These are phyloP conservation scores for Dioscorea zingiberensis DNA, from an alignment of 106 monocot genomes.

Conservation along the genomic window DNA sequence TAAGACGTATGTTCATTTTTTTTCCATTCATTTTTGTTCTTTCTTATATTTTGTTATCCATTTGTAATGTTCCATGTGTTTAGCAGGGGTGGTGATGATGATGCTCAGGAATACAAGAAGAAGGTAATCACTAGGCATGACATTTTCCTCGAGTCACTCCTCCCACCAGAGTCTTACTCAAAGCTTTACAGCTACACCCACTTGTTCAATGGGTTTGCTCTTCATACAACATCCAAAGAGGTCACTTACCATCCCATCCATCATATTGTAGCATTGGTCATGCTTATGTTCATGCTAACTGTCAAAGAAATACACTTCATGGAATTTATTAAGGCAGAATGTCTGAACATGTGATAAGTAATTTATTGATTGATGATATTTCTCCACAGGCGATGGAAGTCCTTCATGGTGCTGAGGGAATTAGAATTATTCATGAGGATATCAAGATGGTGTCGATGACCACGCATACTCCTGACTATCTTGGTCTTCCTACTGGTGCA, in stretches of 20 bases:
- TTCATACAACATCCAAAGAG: slow-evolving; percentile 43
- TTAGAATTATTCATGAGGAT: slow-evolving; percentile 52
- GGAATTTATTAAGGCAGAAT: too few relatives aligned
- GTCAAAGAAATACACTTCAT: too few relatives aligned
- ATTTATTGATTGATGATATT: too few relatives aligned
- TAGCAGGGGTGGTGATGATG: slow-evolving; percentile 34
- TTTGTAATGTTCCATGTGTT: not conserved
- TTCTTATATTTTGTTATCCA: not conserved
- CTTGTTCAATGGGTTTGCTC: slow-evolving; percentile 56
- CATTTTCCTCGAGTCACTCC: slow-evolving; percentile 53
- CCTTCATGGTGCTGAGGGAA: slow-evolving; percentile 37
- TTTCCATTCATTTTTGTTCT: not conserved
- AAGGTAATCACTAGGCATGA: slow-evolving; percentile 47
- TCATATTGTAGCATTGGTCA: too few relatives aligned
- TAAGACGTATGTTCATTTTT: slow-evolving; percentile 11
- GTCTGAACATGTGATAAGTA: too few relatives aligned
- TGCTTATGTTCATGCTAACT: too few relatives aligned
- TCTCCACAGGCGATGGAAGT: slow-evolving; percentile 36
- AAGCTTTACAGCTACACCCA: slow-evolving; percentile 64
- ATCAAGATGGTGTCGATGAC: slow-evolving; percentile 55
- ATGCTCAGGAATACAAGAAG: slow-evolving; percentile 49
- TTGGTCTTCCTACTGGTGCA: slow-evolving; percentile 37
- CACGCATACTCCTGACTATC: slow-evolving; percentile 59
- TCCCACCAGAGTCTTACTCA: slow-evolving; percentile 48
- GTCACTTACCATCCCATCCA: slow-evolving; percentile 8